Evolutionary conservation across 208 protist species (phyloP).

Genomic region (Leishmania lainsoni): DNA sequence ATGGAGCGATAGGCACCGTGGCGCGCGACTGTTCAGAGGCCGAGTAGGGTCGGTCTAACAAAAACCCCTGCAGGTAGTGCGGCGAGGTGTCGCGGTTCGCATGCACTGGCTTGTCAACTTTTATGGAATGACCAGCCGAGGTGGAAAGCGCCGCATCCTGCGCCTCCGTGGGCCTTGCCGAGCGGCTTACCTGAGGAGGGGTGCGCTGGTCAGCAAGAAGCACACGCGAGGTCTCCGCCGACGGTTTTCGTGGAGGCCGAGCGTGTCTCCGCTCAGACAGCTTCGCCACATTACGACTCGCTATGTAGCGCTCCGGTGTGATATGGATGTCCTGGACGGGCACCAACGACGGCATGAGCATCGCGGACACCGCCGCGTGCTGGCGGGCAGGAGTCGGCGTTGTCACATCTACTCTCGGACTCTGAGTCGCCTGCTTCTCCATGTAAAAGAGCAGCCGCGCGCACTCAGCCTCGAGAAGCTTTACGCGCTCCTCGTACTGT

Average conservation of each 20-base stretch:
- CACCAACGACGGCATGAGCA: background rate
- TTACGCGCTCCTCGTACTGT: slow-evolving; percentile 64
- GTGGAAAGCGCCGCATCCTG: background rate
- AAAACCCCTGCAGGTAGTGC: background rate
- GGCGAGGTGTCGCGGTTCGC: background rate
- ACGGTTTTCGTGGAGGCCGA: background rate
- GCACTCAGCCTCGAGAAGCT: slow-evolving; percentile 47
- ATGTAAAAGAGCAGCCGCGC: slow-evolving; percentile 25
- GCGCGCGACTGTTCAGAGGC: background rate
- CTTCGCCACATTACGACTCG: background rate
- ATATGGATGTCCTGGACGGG: slow-evolving; percentile 14
- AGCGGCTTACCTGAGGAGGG: background rate
- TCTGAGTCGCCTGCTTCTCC: slow-evolving; percentile 9
- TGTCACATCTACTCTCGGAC: background rate
- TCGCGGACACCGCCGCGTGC: background rate
- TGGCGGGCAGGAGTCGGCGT: background rate
- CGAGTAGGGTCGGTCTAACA: background rate
- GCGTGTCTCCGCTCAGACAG: background rate
- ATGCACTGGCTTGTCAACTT: background rate
- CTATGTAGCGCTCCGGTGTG: slow-evolving; percentile 21
- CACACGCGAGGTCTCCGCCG: background rate
- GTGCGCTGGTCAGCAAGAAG: slow-evolving; percentile 2
- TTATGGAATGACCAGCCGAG: background rate
- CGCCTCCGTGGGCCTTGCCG: background rate
- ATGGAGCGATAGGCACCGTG: background rate